Percentiles rank a stretch among this genome's conserved stretches.
phyloP scores from a whole-genome alignment of 164 flowering plant species.

The Stephania japonica region DNA sequence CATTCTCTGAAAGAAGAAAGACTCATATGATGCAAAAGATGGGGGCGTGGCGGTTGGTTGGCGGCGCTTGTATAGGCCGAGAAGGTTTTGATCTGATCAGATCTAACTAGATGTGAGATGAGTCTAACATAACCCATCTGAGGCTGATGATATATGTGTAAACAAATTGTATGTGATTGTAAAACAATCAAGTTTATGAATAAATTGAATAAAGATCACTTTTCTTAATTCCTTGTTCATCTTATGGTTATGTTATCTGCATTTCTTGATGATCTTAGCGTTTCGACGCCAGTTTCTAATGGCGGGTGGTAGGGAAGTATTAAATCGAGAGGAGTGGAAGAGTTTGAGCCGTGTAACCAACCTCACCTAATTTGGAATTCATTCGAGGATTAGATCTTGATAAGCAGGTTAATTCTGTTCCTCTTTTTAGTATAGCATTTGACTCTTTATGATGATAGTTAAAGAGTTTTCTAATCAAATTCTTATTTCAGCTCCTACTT shows the following conservation, averaged over 20 bases:
- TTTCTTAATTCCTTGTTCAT: not conserved
- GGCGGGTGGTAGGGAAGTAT: not conserved
- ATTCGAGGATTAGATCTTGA: not conserved
- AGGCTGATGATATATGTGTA: slow-evolving; percentile 1
- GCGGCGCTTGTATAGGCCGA: not conserved
- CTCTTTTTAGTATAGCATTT: not conserved
- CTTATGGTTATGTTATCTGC: not conserved
- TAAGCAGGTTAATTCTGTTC: not conserved
- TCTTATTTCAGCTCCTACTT: not conserved
- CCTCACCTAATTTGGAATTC: too few species aligned
- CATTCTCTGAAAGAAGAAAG: not conserved
- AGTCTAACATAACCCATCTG: slow-evolving; percentile 8
- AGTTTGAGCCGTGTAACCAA: too few species aligned
- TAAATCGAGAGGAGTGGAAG: not conserved
- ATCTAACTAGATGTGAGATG: not conserved
- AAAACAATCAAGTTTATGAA: slow-evolving; percentile 1
- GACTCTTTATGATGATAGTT: not conserved
- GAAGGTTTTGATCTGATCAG: slow-evolving; percentile 7
- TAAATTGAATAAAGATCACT: not conserved
- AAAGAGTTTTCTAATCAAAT: not conserved
- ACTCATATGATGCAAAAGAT: not conserved
- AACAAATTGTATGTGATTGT: not conserved
- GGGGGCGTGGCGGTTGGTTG: not conserved
- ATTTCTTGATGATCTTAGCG: not conserved
- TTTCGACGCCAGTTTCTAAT: not conserved